phyloP scores from a whole-genome alignment of 2,329 filamentous ascomycete genomes.

The Hypoxylon sp. region DNA sequence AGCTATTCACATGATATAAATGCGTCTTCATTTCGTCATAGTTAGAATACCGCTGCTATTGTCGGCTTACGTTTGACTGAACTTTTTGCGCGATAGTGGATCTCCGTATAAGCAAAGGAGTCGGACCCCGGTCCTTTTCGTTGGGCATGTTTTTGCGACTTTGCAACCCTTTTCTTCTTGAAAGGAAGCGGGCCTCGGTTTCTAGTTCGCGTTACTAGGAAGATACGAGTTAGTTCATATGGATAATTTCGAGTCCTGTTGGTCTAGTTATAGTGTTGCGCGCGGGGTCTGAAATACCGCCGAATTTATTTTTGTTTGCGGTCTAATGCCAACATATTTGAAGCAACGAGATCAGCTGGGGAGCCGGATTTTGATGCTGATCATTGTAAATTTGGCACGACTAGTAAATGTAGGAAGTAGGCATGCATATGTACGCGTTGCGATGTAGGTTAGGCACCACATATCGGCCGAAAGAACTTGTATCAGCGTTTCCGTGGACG shows the following conservation, averaged over 20 bases:
- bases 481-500: neutral
- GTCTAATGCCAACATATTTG: neutral
- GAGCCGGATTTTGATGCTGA: conserved; percentile 2
- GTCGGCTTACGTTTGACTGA: conserved; percentile 1
- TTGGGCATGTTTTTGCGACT: neutral
- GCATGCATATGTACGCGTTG: neutral
- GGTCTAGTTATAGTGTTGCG: neutral
- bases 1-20: neutral
- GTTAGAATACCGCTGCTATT: neutral
- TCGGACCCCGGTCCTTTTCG: neutral
- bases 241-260: neutral
- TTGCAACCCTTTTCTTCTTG: neutral
- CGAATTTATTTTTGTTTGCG: neutral
- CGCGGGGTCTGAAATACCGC: conserved; percentile 2
- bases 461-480: conserved; percentile 16
- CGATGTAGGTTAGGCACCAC: no score
- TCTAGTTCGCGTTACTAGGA: neutral
- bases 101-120: neutral
- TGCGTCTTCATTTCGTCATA: neutral
- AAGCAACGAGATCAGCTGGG: neutral
- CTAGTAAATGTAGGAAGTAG: neutral
- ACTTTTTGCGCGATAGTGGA: neutral
- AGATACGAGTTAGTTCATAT: conserved; percentile 7
- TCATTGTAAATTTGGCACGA: conserved; percentile 7
- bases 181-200: conserved; percentile 3